Base-by-base conservation (phyloP, 2,329 filamentous ascomycete genomes). In the Dothideomycetes sp. region DNA sequence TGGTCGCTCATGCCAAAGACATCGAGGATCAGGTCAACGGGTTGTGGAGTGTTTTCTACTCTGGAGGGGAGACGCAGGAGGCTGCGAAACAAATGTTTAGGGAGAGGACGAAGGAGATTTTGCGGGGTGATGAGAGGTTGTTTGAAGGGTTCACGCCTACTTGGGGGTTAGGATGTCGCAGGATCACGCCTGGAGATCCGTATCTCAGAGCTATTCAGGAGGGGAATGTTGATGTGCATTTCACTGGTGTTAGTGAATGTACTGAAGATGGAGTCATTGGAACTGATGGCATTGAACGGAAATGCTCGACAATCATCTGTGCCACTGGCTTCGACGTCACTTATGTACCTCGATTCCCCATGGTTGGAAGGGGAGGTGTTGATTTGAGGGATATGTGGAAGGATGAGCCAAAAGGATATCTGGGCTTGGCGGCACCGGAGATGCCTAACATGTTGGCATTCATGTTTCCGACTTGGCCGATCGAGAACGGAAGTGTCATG, bases 201-300 rank as follows among this genome's bases (percentile, higher is more conserved):
- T 73, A 72, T 47, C 68, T 73, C 62, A 46, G 58, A 30, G 68
- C 69, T 1, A 66, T 72, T 31, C 66, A 70, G 44, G 59, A 71
- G 40, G 55, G 59, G 6, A 72, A 72, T 37, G 66, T 71, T 2
- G 64, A 70, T 47, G 67, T 71, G 0, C 66, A 70, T 46, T 71
- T 71, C 48, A 65, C 67, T 2, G 56, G 62, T 2, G 67, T 70
- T 2, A 55, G 54, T 11, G 58, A 60, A 19, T 63, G 69, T 43
- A 70, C 68, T 0, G 60, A 66, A 45, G 61, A 64, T 3, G 67
- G 67, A 1, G 60, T 69, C 1, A 56, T 69, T 1, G 65, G 65
- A 9, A 57, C 50, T 5, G 61, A 70, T 34, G 66, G 66, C 7
- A 45, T 53, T 1, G 61, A 65, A 51, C 53, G 61, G 19, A 55